Evolutionary conservation across 306 rosid genomes (phyloP).

Genomic region (Acacia crassicarpa): DNA sequence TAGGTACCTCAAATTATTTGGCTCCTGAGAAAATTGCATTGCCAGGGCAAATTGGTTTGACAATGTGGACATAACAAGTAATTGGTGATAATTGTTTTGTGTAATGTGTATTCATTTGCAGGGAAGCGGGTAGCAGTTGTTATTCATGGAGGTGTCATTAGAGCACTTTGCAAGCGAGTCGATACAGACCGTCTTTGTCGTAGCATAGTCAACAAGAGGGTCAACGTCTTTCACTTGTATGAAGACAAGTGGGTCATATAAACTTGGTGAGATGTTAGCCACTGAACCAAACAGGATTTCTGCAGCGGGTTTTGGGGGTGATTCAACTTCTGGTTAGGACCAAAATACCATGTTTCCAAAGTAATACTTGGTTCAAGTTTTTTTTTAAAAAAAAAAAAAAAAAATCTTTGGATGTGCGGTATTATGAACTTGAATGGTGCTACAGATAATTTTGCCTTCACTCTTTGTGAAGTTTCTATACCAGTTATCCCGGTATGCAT

Average conservation of each 20-base stretch:
- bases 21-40: not conserved
- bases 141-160: constrained; percentile 76
- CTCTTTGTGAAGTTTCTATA: not conserved
- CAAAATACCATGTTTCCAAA: not conserved
- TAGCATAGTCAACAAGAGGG: constrained; percentile 62
- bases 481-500: constrained; percentile 3
- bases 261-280: constrained; percentile 76
- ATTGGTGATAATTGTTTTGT: not conserved
- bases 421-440: not conserved
- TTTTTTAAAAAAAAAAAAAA: no score
- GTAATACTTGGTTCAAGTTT: not conserved
- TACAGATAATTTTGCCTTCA: not conserved
- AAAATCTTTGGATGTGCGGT: not conserved
- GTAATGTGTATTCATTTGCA: constrained; percentile 30
- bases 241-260: constrained; percentile 62
- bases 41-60: constrained; percentile 9
- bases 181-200: constrained; percentile 41
- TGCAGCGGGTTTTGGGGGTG: constrained; percentile 84
- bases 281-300: constrained; percentile 59
- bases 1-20: constrained; percentile 21
- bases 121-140: constrained; percentile 76
- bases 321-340: constrained; percentile 65
- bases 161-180: constrained; percentile 54
- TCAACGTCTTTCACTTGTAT: constrained; percentile 64
- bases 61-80: not conserved